Evolutionary conservation across 148 eudicot species (phyloP).

Genomic region (Talinum fruticosum): DNA sequence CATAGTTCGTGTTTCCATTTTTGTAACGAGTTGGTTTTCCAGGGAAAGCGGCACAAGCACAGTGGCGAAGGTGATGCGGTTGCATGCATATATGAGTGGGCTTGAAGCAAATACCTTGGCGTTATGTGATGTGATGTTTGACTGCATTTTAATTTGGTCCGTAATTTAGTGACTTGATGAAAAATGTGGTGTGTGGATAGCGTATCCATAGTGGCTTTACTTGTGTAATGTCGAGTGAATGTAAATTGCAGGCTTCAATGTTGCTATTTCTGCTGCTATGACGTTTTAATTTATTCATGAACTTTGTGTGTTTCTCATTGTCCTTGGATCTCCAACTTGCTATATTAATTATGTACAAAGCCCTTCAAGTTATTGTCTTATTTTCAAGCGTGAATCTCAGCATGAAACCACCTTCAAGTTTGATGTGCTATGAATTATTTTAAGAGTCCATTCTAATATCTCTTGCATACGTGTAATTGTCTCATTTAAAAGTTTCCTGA

Average conservation of each 20-base stretch:
- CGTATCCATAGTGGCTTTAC: constrained; percentile 23
- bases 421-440: no score
- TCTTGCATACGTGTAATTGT: no score
- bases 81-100: background rate
- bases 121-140: constrained; percentile 21
- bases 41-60: constrained; percentile 39
- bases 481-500: no score
- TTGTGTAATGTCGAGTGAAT: constrained; percentile 36
- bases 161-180: constrained; percentile 19
- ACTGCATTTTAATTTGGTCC: constrained; percentile 16
- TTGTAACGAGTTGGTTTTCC: constrained; percentile 24
- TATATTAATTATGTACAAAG: constrained; percentile 25
- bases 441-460: no score
- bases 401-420: no score
- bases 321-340: constrained; percentile 10
- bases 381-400: no score
- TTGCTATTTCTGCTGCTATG: constrained; percentile 16
- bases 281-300: constrained; percentile 18
- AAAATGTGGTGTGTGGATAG: constrained; percentile 34
- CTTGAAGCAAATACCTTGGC: constrained; percentile 13
- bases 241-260: constrained; percentile 39
- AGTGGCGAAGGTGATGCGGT: constrained; percentile 48
- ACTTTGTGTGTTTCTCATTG: constrained; percentile 15
- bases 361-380: no score
- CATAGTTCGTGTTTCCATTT: background rate